Base-by-base conservation (phyloP, 2,329 filamentous ascomycete genomes). In the Fonsecaea nubica region DNA sequence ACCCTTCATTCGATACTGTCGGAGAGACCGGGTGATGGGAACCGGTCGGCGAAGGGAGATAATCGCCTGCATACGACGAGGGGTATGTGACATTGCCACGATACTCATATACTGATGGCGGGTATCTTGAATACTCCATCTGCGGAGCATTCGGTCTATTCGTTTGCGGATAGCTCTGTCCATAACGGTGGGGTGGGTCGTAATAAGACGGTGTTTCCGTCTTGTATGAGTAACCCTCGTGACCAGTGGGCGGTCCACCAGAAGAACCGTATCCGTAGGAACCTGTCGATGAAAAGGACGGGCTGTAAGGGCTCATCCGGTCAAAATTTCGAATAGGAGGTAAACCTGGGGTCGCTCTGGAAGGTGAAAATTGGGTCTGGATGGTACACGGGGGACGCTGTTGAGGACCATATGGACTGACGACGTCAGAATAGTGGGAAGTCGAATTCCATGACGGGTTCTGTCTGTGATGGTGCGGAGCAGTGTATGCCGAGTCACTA, bases 241-340 rank as follows among this genome's bases (percentile, higher is more conserved):
- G 63, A 13, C 18, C 45, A 33, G 18, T 40, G 5, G 50, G 55
- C 18, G 62, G 36, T 35, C 52, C 60, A 2, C 40, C 15, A 3
- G 58, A 30, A 10, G 50, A 18, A 25, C 38, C 53, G 42, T 63
- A 69, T 21, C 58, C 4, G 48, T 69, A 69, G 21, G 64, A 35
- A 33, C 48, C 40, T 10, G 67, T 32, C 9, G 61, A n/a, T 12
- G 58, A 45, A 21, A 64, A 68, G 21, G 61, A 52, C 7, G 56
- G 55, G 36, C 67, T 66, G 45, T 61, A 63, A 4, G 40, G 40
- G 32, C 25, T 58, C 36, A 65, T 30, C 15, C 63, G 63, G 35
- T 63, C 63, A 21, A 70, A 56, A 33, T 70, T 63, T 18, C 65
- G 63, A 32, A 70, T 64, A 3, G 68, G 61, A 12, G 68, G 68